phyloP scores from a whole-genome alignment of 2,329 filamentous ascomycete species.

The Thielaviopsis ethacetica region DNA sequence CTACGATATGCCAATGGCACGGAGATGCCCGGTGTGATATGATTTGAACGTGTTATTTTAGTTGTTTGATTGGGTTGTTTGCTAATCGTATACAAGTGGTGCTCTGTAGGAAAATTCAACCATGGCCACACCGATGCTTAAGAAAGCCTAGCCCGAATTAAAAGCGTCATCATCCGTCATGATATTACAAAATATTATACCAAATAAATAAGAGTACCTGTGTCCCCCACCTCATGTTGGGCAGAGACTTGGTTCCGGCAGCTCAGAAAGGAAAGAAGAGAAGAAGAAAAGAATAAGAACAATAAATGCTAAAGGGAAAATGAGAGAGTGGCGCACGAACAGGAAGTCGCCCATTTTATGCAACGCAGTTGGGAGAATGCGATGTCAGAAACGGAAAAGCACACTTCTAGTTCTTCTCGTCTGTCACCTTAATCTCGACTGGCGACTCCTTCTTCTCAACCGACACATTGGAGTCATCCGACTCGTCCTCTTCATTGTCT shows the following conservation, averaged over 20 bases:
- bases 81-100: neutral
- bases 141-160: neutral
- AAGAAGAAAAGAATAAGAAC: neutral
- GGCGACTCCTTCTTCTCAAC: slow-evolving; percentile 16
- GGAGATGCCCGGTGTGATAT: neutral
- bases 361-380: neutral
- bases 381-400: neutral
- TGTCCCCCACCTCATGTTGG: neutral
- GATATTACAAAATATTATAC: slow-evolving; percentile 6
- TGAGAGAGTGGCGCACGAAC: neutral
- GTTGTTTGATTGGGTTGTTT: neutral
- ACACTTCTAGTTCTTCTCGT: slow-evolving; percentile 1
- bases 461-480: slow-evolving; percentile 21
- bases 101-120: neutral
- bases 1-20: neutral
- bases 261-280: neutral
- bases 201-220: neutral
- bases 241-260: neutral
- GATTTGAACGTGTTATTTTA: neutral
- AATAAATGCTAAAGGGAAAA: neutral
- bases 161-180: neutral
- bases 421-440: slow-evolving; percentile 11
- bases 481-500: slow-evolving; percentile 49
- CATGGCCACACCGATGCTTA: neutral
- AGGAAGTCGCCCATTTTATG: neutral